These are phyloP conservation scores for Pseudogymnoascus pannorum DNA, from an alignment of 2,329 filamentous ascomycete genomes.

Conservation along the genomic window DNA sequence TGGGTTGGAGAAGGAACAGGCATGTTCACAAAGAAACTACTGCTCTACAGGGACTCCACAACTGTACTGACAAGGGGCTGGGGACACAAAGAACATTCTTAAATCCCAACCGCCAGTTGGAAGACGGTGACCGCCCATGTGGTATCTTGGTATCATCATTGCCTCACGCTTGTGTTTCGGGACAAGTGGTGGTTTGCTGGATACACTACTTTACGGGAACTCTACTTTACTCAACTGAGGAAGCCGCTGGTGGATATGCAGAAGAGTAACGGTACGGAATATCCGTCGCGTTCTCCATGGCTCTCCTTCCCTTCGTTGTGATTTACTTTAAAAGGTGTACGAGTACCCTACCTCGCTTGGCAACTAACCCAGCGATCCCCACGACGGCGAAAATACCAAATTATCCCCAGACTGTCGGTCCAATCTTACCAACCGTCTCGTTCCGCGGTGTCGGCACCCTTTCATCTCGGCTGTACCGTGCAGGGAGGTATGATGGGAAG, in stretches of 20 bases:
- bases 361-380: not conserved
- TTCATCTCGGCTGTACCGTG: not conserved
- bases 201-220: not conserved
- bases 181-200: not conserved
- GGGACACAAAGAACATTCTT: conserved; percentile 2
- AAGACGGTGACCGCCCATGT: not conserved
- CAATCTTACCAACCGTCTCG: not conserved
- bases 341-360: not conserved
- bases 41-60: not conserved
- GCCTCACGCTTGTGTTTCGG: not conserved
- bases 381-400: not conserved
- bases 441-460: not conserved
- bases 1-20: not conserved
- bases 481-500: not conserved
- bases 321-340: not conserved
- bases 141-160: not conserved
- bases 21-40: not conserved
- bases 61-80: not conserved
- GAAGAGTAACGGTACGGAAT: not conserved
- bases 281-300: not conserved
- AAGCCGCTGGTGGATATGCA: not conserved
- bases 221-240: not conserved
- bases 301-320: not conserved
- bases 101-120: not conserved
- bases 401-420: not conserved